These are phyloP conservation scores for Withania somnifera DNA, from an alignment of 305 asterid genomes.

Conservation along the genomic window DNA sequence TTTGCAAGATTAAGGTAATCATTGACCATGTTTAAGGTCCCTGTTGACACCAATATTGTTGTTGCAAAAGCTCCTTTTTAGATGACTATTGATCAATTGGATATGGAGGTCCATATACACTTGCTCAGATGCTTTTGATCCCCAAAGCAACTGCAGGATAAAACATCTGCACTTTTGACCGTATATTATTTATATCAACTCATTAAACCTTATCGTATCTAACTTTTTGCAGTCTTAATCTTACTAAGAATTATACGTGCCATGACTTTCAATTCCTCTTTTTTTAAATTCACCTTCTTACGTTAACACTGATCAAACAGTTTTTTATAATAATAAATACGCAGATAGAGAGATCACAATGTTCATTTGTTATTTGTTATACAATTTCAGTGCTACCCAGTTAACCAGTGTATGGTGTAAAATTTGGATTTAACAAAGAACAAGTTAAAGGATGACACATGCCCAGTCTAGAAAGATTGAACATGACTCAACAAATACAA, in stretches of 20 bases:
- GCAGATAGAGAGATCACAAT: too few species aligned
- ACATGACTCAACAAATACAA: too few species aligned
- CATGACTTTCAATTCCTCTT: too few species aligned
- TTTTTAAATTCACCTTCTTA: too few species aligned
- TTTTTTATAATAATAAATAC: too few species aligned
- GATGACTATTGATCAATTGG: neutral
- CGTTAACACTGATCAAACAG: too few species aligned
- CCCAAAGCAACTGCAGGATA: neutral
- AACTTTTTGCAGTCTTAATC: neutral
- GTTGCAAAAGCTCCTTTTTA: neutral
- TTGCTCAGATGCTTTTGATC: neutral
- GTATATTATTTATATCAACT: neutral
- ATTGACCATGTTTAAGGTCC: neutral
- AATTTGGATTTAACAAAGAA: too few species aligned
- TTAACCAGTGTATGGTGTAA: too few species aligned
- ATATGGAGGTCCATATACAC: neutral
- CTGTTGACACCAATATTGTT: neutral
- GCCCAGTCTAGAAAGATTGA: too few species aligned
- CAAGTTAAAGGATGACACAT: too few species aligned
- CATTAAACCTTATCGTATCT: neutral
- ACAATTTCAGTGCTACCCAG: too few species aligned
- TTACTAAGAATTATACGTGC: neutral
- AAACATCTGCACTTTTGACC: neutral
- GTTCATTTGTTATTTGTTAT: too few species aligned
- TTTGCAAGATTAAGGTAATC: neutral